These are phyloP conservation scores for Dissoconium aciculare DNA, from an alignment of 2,329 filamentous ascomycete species.

Conservation along the genomic window DNA sequence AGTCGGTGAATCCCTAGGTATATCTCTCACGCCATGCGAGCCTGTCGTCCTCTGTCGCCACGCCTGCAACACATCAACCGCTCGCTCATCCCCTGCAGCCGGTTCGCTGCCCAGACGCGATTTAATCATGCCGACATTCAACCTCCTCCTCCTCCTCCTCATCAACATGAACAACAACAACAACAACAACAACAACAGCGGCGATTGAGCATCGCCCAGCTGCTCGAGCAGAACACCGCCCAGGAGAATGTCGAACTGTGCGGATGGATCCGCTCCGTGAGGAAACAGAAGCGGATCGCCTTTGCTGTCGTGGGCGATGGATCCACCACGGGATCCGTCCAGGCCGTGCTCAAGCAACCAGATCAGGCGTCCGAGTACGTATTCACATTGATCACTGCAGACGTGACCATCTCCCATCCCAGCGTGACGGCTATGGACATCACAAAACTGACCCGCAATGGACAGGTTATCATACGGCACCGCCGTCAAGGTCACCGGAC, in stretches of 20 bases:
- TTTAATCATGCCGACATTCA: too few relatives aligned
- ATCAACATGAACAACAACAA: conserved; percentile 17
- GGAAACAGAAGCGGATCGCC: conserved; percentile 68
- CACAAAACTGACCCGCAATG: conserved; percentile 3
- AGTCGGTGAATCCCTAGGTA: too few relatives aligned
- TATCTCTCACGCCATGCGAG: too few relatives aligned
- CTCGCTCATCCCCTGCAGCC: too few relatives aligned
- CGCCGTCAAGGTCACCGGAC: conserved; percentile 61
- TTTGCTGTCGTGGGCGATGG: conserved; percentile 84
- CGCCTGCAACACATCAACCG: too few relatives aligned
- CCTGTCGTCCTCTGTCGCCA: too few relatives aligned
- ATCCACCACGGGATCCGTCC: conserved; percentile 61
- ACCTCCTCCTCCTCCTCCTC: conserved; percentile 11
- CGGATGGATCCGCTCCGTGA: conserved; percentile 70
- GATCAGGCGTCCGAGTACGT: conserved; percentile 58
- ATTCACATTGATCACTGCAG: background rate
- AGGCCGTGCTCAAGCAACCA: conserved; percentile 62
- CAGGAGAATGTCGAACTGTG: conserved; percentile 36
- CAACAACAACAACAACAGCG: conserved; percentile 12
- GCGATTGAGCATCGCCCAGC: conserved; percentile 14
- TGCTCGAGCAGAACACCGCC: conserved; percentile 14
- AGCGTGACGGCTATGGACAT: conserved; percentile 2
- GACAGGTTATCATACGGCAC: conserved; percentile 64
- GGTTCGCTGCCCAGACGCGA: too few relatives aligned
- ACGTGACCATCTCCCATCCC: background rate